Base-by-base conservation (phyloP, 169 alveolate species). In the Eimeria praecox region DNA sequence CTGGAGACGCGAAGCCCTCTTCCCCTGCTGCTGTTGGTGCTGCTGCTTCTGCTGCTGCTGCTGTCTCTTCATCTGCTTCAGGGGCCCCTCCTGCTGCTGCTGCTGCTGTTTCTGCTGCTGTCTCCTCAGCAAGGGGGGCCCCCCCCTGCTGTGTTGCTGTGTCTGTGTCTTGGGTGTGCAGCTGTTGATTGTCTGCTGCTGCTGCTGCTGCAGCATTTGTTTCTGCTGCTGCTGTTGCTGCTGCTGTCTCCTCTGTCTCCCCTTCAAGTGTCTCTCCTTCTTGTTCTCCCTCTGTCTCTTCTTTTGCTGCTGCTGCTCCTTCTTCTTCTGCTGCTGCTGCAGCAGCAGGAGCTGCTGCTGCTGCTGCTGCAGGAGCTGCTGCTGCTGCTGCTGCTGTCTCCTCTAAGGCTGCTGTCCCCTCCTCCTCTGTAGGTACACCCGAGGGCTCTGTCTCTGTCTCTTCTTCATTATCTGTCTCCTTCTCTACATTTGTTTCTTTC, bases 131-230 rank as follows among this genome's bases (percentile, higher is more conserved):
- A n/a, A n/a, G n/a, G n/a, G n/a, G n/a, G n/a, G n/a, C n/a, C n/a
- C n/a, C n/a, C n/a, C n/a, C n/a, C 90, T 80, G 85, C 56, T 83
- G 88, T 24, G 91, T 82, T 30, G 95, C 95, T 10, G 95, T 44
- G 54, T 64, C 75, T 46, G 95, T n/a, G n/a, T n/a, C n/a, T 75
- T 46, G 95, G 89, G 2, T 5, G 33, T 49, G 82, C 86, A 14
- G 83, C 73, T 49, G 86, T 73, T 5, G 80, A n/a, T n/a, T 30
- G 80, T 75, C 95, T 14, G 85, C 90, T 0, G 46, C 5, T 49
- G 87, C 71, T 22, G 52, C 95, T 27, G 69, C 62, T 14, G 54
- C 91, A 75, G 90, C 2, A 56, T 16, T 71, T 42, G 90, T 71
- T 80, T 35, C 69, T 77, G 52, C 87, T 35, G 3, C 56, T 77